phyloP scores from a whole-genome alignment of 108 stramenopile species.

The Thalassiosira profunda region DNA sequence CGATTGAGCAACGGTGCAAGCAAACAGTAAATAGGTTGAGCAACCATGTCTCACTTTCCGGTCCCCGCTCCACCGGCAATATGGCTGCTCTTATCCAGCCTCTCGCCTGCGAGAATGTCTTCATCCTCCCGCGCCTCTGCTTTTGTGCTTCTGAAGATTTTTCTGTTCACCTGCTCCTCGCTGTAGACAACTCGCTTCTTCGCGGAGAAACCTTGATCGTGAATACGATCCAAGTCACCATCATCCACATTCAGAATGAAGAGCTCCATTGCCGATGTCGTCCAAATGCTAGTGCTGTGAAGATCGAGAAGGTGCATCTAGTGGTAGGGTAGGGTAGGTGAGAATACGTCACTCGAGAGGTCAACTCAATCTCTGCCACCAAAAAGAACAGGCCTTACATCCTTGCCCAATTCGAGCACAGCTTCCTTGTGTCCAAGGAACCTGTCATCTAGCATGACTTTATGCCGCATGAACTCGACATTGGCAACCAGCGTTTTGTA shows the following conservation, averaged over 20 bases:
- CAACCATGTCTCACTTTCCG: too few relatives aligned
- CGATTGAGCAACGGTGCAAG: too few relatives aligned
- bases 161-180: constrained; percentile 6
- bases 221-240: constrained; percentile 5
- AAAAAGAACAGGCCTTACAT: constrained; percentile 4
- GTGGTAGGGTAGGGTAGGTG: background rate
- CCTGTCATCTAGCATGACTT: constrained; percentile 4
- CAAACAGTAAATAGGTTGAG: too few relatives aligned
- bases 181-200: constrained; percentile 12
- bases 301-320: constrained; percentile 21
- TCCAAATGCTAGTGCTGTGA: constrained; percentile 15
- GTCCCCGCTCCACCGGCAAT: constrained; percentile 10
- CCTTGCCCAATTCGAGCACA: constrained; percentile 12
- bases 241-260: constrained; percentile 9
- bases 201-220: constrained; percentile 1
- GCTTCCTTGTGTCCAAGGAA: constrained; percentile 5
- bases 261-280: constrained; percentile 6
- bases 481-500: constrained; percentile 17
- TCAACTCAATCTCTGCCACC: too few relatives aligned
- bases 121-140: constrained; percentile 5
- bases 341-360: too few relatives aligned
- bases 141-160: constrained; percentile 1
- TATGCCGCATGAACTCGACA: constrained; percentile 15
- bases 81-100: constrained; percentile 9
- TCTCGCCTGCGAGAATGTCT: constrained; percentile 2